Evolutionary conservation across 768 basidiomycete species (phyloP), one percentile per base, ranked within the genome.

Genomic region (Agrocybe praecox): DNA sequence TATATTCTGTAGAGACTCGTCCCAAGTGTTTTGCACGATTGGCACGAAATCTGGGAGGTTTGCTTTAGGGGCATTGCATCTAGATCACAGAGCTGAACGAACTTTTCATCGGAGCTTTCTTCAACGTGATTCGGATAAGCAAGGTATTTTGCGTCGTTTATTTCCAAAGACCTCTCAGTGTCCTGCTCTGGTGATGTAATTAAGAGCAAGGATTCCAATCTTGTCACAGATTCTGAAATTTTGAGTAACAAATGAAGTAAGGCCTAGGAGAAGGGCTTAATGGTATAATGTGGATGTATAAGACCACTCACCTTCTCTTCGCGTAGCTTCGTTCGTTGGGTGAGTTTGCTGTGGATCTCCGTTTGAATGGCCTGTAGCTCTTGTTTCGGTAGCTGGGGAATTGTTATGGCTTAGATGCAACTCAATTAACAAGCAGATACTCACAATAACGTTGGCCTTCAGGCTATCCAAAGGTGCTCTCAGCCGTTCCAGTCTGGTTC

Each of bases 1-100:
- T 91, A 67, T 96, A 98, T 72, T 98, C 97, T 9, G 86, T 80
- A 14, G 95, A 93, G 24, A 96, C 90, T 49, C 96, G 84, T 11
- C 83, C 80, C 14, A 96, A 78, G 67, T 94, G 91, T 68, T 94
- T 92, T 29, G 89, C 87, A 45, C 86, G 80, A 67, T 84, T 86
- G 9, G 82, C 83, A 60, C 79, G 83, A 36, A 77, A 72, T 66
- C 88, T 90, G 19, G 3, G 29, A 29, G 12, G 65, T 58, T 46
- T 24, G 63, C 18, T 49, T 60, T 47, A 56, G 46, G 21, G 46
- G 17, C 33, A 11, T 14, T 18, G n/a, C 17, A 19, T 22, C 36
- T 36, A 22, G 17, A 34, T n/a, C 12, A 17, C 46, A 23, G 51
- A 34, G 17, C n/a, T 34, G 40, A 44, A 70, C 67, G n/a, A 56